These are phyloP conservation scores for Xylaria sp. DNA, from an alignment of 2,329 filamentous ascomycete species.

Conservation along the genomic window DNA sequence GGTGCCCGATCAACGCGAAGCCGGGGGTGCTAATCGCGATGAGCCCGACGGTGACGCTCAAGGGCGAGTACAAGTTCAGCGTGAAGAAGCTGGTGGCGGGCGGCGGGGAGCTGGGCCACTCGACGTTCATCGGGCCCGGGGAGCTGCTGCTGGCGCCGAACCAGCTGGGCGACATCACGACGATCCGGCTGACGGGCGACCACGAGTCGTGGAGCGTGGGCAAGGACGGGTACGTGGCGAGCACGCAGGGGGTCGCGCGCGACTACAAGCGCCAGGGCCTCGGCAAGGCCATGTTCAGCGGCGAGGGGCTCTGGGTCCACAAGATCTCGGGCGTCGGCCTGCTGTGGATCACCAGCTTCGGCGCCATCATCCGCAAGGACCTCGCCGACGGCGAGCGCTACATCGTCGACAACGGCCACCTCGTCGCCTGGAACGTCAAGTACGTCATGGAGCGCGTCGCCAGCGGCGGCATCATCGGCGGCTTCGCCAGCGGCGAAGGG, in stretches of 20 bases:
- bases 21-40: conserved; percentile 94
- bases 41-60: conserved; percentile 83
- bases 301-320: conserved; percentile 90
- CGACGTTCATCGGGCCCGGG: conserved; percentile 84
- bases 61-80: conserved; percentile 81
- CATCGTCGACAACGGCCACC: conserved; percentile 88
- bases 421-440: conserved; percentile 96
- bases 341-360: conserved; percentile 89
- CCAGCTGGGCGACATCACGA: conserved; percentile 82
- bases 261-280: conserved; percentile 86
- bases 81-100: conserved; percentile 89
- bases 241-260: conserved; percentile 83
- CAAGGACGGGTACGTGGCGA: conserved; percentile 82
- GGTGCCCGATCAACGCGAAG: conserved; percentile 79
- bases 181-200: conserved; percentile 72
- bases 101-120: conserved; percentile 76
- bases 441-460: conserved; percentile 89
- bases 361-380: conserved; percentile 93
- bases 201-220: conserved; percentile 83
- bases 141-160: conserved; percentile 84
- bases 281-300: conserved; percentile 89
- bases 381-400: conserved; percentile 77
- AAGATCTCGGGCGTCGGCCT: conserved; percentile 81
- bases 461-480: conserved; percentile 91
- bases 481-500: conserved; percentile 79